Base-by-base conservation (phyloP, 2,329 filamentous ascomycete genomes). In the Neonectria neomacrospora region DNA sequence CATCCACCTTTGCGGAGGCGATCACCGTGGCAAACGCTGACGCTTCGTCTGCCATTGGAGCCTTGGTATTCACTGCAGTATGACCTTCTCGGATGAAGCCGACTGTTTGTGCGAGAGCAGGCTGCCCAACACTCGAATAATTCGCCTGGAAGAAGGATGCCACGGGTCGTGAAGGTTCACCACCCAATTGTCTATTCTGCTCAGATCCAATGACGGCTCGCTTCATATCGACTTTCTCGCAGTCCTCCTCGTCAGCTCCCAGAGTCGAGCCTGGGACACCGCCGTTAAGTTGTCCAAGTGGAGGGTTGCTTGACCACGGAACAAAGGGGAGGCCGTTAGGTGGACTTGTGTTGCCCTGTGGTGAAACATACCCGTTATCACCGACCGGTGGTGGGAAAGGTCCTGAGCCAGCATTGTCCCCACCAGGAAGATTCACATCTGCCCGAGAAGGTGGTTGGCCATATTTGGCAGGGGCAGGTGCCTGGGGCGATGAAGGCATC, bases 181-280 rank as follows among this genome's bases (percentile, higher is more conserved):
- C 28, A 2, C 5, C 28, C 28, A 9, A 10, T 52, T 7, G 37
- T 39, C 3, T 7, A 39, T 8, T n/a, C 16, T 18, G 16, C 48
- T 28, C 48, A 42, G 10, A 26, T 8, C 16, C 45, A 22, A 23
- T 4, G 8, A 28, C 12, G 22, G 52, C 37, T 8, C 55, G 55
- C 47, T 58, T 52, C n/a, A 10, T 6, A 3, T 54, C 42, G 16
- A 23, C 14, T 3, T 50, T 58, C n/a, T 54, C 51, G 22, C 41
- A 42, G 3, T 42, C 34, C 14, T 63, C 32, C 11, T 34, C 55
- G 8, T 20, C 30, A 37, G 63, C 30, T 42, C 37, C 39, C 10
- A 50, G 14, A 12, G 45, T 16, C 44, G 26, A 34, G 41, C 16
- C 34, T 37, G 58, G 9, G 23, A 23, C 16, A 11, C 22, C 50